Evolutionary conservation across 2,329 filamentous ascomycete genomes (phyloP), one percentile per base, ranked within the genome.

Genomic region (Apiospora rasikravindrae): DNA sequence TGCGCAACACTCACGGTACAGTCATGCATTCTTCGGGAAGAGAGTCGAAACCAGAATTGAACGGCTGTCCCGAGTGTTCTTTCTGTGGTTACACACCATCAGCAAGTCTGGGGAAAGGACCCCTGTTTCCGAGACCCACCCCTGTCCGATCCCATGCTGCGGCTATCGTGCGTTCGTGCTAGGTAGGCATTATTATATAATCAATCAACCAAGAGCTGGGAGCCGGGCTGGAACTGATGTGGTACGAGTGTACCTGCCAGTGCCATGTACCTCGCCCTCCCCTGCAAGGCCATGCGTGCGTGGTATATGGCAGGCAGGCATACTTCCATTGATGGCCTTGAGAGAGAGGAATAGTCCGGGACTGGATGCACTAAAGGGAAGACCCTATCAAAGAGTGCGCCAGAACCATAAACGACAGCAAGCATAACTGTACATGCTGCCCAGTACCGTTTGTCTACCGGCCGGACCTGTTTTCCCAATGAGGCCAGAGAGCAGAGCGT

Each of bases 151-250:
- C 71, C 72, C 74, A 64, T 64, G 57, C 33, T 64, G 76, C 76
- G 76, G 76, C 76, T 77, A 77, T 77, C 76, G 75, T 76, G 76
- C 76, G 75, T 76, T 76, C 57, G 57, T 64, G 57, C 57, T 64
- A 64, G 57, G 57, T 64, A 64, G 57, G 57, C 57, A 64, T 64
- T 24, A 64, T 64, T 64, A 64, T 64, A 64, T 64, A 64, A 64
- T 64, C 57, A 64, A 64, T 40, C 57, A 10, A 22, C 22, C 45
- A 47, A n/a, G 29, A 61, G 33, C 53, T 29, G 53, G 24, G 53
- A 61, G 53, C 53, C 42, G 66, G 22, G 40, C 44, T 42, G 68
- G 68, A 16, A 69, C 37, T 37, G 22, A 26, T 11, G 69, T 47
- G 69, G 69, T 71, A 53, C 70, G 26, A 40, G 57, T n/a, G 26